Conservation (phyloP, 2,329 filamentous ascomycete genomes). For the Emericellopsis cladophorae region DNA sequence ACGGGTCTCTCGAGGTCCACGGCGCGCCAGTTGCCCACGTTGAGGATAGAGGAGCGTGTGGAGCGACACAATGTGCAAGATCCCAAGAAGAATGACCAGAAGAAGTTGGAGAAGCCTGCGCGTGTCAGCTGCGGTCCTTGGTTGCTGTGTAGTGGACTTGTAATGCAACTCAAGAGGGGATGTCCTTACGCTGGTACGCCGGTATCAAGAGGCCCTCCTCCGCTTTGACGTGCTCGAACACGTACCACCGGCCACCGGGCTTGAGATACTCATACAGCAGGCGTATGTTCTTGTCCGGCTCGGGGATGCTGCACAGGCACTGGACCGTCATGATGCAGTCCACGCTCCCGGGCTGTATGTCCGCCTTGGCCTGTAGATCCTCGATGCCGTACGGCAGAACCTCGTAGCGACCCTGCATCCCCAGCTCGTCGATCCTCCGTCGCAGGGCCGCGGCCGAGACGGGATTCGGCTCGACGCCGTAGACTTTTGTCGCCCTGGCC, state of each 20-base stretch:
- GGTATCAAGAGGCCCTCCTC: conserved; percentile 24
- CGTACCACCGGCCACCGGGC: conserved; percentile 49
- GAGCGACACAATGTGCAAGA: conserved; percentile 39
- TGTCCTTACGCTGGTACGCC: conserved; percentile 37
- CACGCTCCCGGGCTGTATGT: conserved; percentile 34
- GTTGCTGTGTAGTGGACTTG: no score
- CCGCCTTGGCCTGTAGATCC: conserved; percentile 28
- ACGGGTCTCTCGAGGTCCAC: conserved; percentile 30
- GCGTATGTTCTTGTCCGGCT: conserved; percentile 40
- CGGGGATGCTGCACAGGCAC: conserved; percentile 52
- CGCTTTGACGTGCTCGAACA: conserved; percentile 46
- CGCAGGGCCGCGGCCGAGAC: conserved; percentile 36
- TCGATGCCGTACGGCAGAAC: conserved; percentile 52
- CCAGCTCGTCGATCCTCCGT: conserved; percentile 32
- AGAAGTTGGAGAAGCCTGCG: conserved; percentile 33
- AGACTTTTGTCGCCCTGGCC: conserved; percentile 24
- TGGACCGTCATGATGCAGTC: conserved; percentile 49
- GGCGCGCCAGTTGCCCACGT: conserved; percentile 35
- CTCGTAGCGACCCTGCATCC: conserved; percentile 44
- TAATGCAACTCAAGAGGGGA: no score
- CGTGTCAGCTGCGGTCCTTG: not conserved
- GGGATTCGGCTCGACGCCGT: conserved; percentile 52
- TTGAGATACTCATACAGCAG: conserved; percentile 45
- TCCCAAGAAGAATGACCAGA: conserved; percentile 38
- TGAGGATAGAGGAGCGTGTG: conserved; percentile 30